Conservation (phyloP, 306 rosid species). For the Ziziphus jujuba region DNA sequence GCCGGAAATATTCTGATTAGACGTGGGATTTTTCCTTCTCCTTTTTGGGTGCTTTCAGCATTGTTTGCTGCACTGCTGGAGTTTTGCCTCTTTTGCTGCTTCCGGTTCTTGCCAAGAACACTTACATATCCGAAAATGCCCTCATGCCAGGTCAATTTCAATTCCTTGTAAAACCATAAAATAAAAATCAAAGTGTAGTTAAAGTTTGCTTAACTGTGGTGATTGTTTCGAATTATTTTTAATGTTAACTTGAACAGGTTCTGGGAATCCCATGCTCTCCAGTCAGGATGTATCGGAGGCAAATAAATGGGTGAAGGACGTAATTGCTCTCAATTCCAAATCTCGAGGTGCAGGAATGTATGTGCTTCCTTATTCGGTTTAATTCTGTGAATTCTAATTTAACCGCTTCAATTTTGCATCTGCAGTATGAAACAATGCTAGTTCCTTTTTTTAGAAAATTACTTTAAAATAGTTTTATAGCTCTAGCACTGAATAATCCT, state of each 20-base stretch:
- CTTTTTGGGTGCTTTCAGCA: constrained; percentile 35
- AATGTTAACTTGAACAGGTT: constrained; percentile 41
- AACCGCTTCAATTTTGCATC: not conserved
- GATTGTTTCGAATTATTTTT: not conserved
- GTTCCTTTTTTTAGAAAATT: not conserved
- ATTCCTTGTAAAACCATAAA: not conserved
- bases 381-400: not conserved
- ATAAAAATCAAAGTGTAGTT: not conserved
- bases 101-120: constrained; percentile 85
- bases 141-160: constrained; percentile 80
- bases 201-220: not conserved
- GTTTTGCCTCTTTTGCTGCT: constrained; percentile 75
- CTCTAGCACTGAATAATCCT: not conserved
- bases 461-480: not conserved
- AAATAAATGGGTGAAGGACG: constrained; percentile 55
- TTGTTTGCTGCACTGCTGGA: constrained; percentile 67
- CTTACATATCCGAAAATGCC: constrained; percentile 91
- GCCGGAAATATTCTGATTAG: not conserved
- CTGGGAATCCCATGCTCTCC: constrained; percentile 74
- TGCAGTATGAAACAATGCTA: not conserved
- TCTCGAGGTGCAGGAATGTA: constrained; percentile 44
- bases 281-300: constrained; percentile 62
- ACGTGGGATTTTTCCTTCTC: not conserved
- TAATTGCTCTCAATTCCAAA: constrained; percentile 41
- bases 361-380: not conserved